Conservation (phyloP, 306 rosid genomes). For the Glycine latifolia region DNA sequence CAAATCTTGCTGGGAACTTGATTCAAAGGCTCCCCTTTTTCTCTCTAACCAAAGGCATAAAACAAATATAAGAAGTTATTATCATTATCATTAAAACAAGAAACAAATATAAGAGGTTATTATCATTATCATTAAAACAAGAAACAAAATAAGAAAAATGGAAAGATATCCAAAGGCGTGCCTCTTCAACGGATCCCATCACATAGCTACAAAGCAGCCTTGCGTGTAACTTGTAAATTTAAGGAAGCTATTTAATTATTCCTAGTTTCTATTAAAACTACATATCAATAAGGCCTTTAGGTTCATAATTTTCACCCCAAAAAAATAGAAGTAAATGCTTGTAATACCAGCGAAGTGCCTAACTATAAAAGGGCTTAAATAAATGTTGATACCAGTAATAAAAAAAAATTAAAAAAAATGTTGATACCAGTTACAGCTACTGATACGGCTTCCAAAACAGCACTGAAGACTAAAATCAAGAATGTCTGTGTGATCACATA, state of each 20-base stretch:
- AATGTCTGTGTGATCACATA: constrained; percentile 57
- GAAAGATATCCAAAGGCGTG: neutral
- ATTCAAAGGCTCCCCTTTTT: neutral
- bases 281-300: constrained; percentile 29
- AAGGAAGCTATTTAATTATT: constrained; percentile 26
- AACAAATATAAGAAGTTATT: neutral
- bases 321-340: constrained; percentile 8
- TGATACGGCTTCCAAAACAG: constrained; percentile 17
- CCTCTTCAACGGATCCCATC: constrained; percentile 10
- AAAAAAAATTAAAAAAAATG: constrained; percentile 20
- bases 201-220: neutral
- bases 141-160: constrained; percentile 14
- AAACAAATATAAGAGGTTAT: neutral
- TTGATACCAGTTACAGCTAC: constrained; percentile 33
- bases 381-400: constrained; percentile 29
- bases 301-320: constrained; percentile 23
- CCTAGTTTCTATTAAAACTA: constrained; percentile 27
- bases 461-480: constrained; percentile 11
- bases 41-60: neutral
- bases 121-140: neutral
- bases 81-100: too few species aligned
- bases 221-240: neutral
- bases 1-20: too few species aligned
- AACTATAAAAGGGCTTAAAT: constrained; percentile 41
- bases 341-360: constrained; percentile 25